Evolutionary conservation across 208 protist genomes (phyloP), one percentile per base, ranked within the genome.

Genomic region (Spongospora subterranea): DNA sequence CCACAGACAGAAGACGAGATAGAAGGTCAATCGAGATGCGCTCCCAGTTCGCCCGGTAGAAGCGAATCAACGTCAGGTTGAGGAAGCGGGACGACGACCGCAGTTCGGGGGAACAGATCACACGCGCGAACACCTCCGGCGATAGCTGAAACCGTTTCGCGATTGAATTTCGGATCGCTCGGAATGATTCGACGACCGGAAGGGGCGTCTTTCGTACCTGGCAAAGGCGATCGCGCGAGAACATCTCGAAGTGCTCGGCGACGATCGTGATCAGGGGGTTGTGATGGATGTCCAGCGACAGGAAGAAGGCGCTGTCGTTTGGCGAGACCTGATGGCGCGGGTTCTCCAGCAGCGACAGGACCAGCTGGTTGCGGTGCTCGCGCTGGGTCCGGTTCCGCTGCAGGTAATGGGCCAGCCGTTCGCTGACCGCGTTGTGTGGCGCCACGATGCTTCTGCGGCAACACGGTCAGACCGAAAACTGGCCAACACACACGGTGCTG

Each of bases 251-350:
- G 24, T 60, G 50, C 24, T 60, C 50, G 24, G 50, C 50, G 50
- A 60, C 50, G 13, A 60, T 6, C 13, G 6, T 60, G 24, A 60
- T 24, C 50, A 60, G 50, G 24, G 50, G 24, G 24, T 60, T 24
- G 50, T 60, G 50, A 60, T 24, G 50, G 24, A 60, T 24, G 24
- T 60, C 24, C 17, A 82, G 40, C n/a, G 71, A 82, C n/a, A 82
- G 71, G 71, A 82, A 82, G 71, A 45, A 82, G 13, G 40, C 35
- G n/a, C 71, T n/a, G n/a, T 82, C 71, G 6, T 43, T 6, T 20
- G 71, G 71, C n/a, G 40, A 35, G 71, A 82, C 35, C 71, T 82
- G 35, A 35, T 82, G 71, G n/a, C 71, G 71, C 6, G 71, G 71
- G n/a, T 82, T 82, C 6, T 82, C 71, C n/a, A 82, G n/a, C n/a